A percentile compares a stretch with the other conserved stretches of the same genome.
Conservation (phyloP, 2,329 filamentous ascomycete species). For the Fusarium sublunatum region DNA sequence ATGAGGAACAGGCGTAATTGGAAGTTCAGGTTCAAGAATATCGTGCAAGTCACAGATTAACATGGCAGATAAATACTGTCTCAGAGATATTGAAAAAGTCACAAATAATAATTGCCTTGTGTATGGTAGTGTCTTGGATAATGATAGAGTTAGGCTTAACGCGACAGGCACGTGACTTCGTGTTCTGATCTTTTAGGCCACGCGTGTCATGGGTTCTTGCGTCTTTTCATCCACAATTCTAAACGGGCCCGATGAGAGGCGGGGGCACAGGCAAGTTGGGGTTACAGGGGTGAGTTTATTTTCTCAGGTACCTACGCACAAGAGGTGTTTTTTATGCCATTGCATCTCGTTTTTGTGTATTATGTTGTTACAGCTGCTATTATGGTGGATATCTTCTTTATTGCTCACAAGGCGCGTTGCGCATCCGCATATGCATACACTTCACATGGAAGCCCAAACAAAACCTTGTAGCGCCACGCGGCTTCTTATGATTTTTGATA, state of each 20-base stretch:
- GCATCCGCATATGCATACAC: constrained; percentile 1
- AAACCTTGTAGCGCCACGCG: constrained; percentile 45
- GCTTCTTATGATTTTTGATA: constrained; percentile 31
- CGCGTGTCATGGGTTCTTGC: constrained; percentile 35
- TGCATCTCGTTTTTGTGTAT: not conserved
- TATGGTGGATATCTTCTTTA: too few relatives aligned
- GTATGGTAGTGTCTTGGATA: too few relatives aligned
- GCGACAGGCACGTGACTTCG: constrained; percentile 50
- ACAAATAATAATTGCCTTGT: too few relatives aligned
- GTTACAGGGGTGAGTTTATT: constrained; percentile 34
- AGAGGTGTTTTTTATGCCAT: not conserved
- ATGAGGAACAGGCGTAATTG: not conserved
- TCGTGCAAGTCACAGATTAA: too few relatives aligned
- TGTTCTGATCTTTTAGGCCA: constrained; percentile 47
- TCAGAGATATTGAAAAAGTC: too few relatives aligned
- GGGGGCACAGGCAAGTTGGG: constrained; percentile 27
- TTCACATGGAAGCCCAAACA: constrained; percentile 32
- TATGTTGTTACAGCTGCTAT: not conserved
- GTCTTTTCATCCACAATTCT: constrained; percentile 5
- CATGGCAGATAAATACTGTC: too few relatives aligned
- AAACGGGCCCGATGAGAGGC: constrained; percentile 15
- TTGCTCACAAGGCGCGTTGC: constrained; percentile 9
- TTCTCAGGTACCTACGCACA: constrained; percentile 5
- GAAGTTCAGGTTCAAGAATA: not conserved
- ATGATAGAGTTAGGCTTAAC: too few relatives aligned